Percentiles rank a stretch among this genome's conserved stretches.
Conservation (phyloP, 31 red algal species). For the Endocladia muricata region DNA sequence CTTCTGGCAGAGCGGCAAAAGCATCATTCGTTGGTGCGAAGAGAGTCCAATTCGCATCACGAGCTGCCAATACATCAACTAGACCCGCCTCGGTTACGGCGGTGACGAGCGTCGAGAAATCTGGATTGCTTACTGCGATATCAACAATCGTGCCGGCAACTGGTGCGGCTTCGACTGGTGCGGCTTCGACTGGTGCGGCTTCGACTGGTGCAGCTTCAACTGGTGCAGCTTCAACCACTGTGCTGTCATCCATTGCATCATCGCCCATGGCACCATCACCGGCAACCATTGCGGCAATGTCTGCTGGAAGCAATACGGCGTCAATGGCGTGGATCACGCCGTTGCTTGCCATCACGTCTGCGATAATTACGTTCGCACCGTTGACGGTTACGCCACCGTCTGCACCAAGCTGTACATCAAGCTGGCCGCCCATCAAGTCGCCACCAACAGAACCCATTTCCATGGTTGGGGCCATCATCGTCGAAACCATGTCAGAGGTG, state of each 20-base stretch:
- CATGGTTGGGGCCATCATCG: too few species aligned
- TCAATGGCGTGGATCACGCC: background rate
- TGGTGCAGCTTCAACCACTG: background rate
- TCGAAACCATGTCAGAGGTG: too few species aligned
- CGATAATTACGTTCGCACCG: too few species aligned
- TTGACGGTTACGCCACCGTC: too few species aligned
- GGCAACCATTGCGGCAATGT: background rate
- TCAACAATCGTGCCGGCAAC: background rate
- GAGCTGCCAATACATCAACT: background rate
- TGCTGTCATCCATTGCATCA: too few species aligned
- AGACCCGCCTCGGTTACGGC: background rate
- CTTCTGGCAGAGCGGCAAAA: background rate
- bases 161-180: background rate
- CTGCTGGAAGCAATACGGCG: background rate
- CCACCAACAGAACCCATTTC: too few species aligned
- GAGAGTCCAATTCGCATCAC: background rate
- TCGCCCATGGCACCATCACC: too few species aligned
- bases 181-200: background rate
- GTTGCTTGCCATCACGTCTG: too few species aligned
- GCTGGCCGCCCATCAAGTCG: too few species aligned
- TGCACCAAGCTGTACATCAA: too few species aligned
- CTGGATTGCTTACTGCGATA: background rate
- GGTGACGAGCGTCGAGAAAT: background rate
- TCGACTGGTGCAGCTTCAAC: background rate
- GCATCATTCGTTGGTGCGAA: constrained; percentile 3